Evolutionary conservation across 1,139 yeast species (phyloP).

Genomic region (Yamadazyma buinensis): DNA sequence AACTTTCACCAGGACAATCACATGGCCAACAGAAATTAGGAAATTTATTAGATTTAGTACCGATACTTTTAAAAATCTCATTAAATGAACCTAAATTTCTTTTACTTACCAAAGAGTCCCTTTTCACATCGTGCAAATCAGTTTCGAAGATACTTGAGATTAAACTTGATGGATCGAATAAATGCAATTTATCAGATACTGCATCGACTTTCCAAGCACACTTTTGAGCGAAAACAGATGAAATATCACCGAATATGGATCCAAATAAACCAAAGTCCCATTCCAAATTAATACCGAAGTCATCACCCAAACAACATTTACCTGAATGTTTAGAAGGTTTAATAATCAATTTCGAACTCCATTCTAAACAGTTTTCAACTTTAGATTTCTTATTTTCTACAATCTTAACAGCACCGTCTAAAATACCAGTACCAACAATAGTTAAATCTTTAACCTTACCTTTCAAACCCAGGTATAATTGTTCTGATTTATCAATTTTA

Average conservation of each 20-base stretch:
- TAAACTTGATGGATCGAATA: constrained; percentile 15
- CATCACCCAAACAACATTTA: constrained; percentile 22
- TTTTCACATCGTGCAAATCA: background rate
- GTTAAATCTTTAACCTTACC: constrained; percentile 14
- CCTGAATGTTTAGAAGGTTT: constrained; percentile 15
- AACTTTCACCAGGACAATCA: constrained; percentile 14
- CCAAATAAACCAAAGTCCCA: too few species aligned
- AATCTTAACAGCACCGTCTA: constrained; percentile 12
- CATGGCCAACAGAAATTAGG: constrained; percentile 23
- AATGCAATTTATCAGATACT: constrained; percentile 4
- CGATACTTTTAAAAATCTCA: too few species aligned
- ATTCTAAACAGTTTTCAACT: constrained; percentile 14
- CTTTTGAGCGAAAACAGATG: too few species aligned
- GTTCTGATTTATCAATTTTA: constrained; percentile 18
- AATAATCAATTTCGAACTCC: constrained; percentile 19
- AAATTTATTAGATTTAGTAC: constrained; percentile 11
- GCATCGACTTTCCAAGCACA: constrained; percentile 11
- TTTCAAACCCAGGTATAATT: constrained; percentile 12
- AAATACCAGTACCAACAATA: constrained; percentile 21
- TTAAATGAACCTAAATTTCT: too few species aligned
- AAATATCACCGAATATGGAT: too few species aligned
- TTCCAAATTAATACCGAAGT: constrained; percentile 20
- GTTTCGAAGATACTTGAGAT: constrained; percentile 7
- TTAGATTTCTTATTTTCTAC: constrained; percentile 8
- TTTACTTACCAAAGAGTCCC: too few species aligned